A percentile compares a stretch with the other conserved stretches of the same genome.
phyloP scores from a whole-genome alignment of 1,139 yeast species.

The Kodamaea derodonti region DNA sequence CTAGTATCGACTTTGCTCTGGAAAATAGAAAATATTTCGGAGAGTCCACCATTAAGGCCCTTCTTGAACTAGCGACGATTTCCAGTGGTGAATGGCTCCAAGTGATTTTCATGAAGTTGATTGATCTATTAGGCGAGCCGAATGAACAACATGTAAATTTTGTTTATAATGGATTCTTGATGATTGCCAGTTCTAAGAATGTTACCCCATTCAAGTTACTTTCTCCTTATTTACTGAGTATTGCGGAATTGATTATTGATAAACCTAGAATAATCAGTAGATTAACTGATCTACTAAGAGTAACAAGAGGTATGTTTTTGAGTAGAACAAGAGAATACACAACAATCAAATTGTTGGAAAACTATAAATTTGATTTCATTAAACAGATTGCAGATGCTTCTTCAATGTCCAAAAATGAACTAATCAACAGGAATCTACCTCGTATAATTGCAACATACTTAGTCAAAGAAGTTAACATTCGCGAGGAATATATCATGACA shows the following conservation, averaged over 20 bases:
- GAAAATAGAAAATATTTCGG: constrained; percentile 38
- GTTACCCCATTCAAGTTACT: constrained; percentile 66
- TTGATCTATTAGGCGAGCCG: constrained; percentile 55
- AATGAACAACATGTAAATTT: constrained; percentile 62
- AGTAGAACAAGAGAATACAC: constrained; percentile 69
- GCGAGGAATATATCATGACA: constrained; percentile 49
- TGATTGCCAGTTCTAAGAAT: constrained; percentile 41
- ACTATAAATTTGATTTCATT: constrained; percentile 59
- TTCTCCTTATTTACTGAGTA: constrained; percentile 73
- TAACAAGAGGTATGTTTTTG: constrained; percentile 59
- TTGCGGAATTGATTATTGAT: constrained; percentile 65
- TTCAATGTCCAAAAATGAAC: constrained; percentile 28
- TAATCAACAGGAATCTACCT: constrained; percentile 34
- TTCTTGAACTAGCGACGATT: constrained; percentile 58
- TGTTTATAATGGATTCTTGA: constrained; percentile 55
- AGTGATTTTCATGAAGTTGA: constrained; percentile 53
- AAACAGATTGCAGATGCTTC: constrained; percentile 48
- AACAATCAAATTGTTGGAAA: constrained; percentile 69
- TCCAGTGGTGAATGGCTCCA: constrained; percentile 63
- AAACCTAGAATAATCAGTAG: constrained; percentile 54
- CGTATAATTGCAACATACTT: constrained; percentile 40
- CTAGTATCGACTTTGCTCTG: constrained; percentile 31
- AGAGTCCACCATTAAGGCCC: constrained; percentile 59
- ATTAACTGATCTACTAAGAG: constrained; percentile 62
- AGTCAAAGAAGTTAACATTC: constrained; percentile 36